phyloP scores from a whole-genome alignment of 1,284 basidiomycete genomes.

The Cryptococcus depauperatus region DNA sequence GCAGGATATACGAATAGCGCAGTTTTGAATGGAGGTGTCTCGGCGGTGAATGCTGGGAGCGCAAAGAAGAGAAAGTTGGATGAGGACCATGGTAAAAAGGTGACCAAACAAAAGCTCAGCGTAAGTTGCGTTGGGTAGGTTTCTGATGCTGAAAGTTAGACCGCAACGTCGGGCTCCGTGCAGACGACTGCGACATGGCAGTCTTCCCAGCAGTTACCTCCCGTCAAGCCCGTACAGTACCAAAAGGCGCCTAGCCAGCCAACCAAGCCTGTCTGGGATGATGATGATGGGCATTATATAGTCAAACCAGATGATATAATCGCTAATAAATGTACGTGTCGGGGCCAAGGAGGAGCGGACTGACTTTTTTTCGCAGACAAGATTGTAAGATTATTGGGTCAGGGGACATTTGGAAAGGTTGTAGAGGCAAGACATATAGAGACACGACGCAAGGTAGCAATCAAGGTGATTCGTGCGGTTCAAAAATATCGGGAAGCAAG shows the following conservation, averaged over 20 bases:
- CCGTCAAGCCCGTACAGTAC: slow-evolving; percentile 5
- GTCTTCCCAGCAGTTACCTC: slow-evolving; percentile 5
- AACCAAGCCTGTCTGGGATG: slow-evolving; percentile 59
- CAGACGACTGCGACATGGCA: slow-evolving; percentile 8
- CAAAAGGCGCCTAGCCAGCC: slow-evolving; percentile 8
- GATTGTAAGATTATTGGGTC: slow-evolving; percentile 81
- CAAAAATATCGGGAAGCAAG: slow-evolving; percentile 97
- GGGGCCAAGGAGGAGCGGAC: slow-evolving; percentile 5
- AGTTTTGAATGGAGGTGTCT: neutral
- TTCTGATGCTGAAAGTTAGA: slow-evolving; percentile 1
- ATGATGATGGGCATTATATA: slow-evolving; percentile 92
- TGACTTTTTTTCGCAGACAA: slow-evolving; percentile 56
- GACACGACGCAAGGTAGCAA: slow-evolving; percentile 69
- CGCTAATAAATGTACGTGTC: slow-evolving; percentile 61
- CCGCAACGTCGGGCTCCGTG: slow-evolving; percentile 9
- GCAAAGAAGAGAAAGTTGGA: slow-evolving; percentile 26
- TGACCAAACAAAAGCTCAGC: slow-evolving; percentile 33
- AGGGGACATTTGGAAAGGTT: slow-evolving; percentile 99
- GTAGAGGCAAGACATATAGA: slow-evolving; percentile 85
- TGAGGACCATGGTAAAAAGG: slow-evolving; percentile 16
- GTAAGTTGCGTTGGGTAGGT: slow-evolving; percentile 6
- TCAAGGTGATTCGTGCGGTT: slow-evolving; percentile 97
- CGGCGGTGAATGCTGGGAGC: slow-evolving; percentile 7
- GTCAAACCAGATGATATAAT: slow-evolving; percentile 83
- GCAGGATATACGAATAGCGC: slow-evolving; percentile 7